Base-by-base conservation (phyloP, 2,329 filamentous ascomycete genomes). In the Cucurbitaria berberidis region DNA sequence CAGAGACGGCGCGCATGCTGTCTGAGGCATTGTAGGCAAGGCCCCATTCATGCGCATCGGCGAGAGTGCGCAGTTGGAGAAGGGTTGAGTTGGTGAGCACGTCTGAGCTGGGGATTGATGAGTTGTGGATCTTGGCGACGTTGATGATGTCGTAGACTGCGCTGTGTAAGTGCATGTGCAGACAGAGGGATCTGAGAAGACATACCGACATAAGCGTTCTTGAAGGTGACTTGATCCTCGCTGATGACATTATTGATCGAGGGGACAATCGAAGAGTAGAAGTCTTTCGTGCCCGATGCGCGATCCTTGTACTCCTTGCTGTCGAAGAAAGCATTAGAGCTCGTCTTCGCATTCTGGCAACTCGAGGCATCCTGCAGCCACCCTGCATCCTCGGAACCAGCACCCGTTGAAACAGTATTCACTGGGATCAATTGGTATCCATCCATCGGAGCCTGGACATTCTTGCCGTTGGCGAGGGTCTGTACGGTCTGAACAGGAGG, bases 351-450 rank as follows among this genome's bases (percentile, higher is more conserved):
- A 55, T 82, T 81, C 15, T 77, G 76, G 70, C 85, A 87, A 57
- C 78, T 79, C 44, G 77, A 82, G 5, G 82, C 77, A 53, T 81
- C 80, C 66, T 87, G 84, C 27, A 88, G 72, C 85, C 85, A 87
- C 46, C 77, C 77, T 6, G 75, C 75, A 64, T 84, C 78, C 69
- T 84, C 83, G 49, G 80, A 82, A 48, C 87, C 87, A 11, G 85
- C 70, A 72, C 85, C 85, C 2, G 79, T 81, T 2, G 79, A 73
- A 24, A 89, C 80, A 3, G 84, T 78, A 53, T 86, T 83, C 49
- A 97, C 80, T 16, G 90, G 89, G 62, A 96, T 88, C 56, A 95
- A 84, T 76, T 97, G 93, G 72, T 92, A 96, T 22, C 92, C 92
- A 55, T 85, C 80, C 68, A 96, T 77, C 0, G 93, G 91, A 1